Evolutionary conservation across 345 rosid species (phyloP).

Genomic region (Populus deltoides): DNA sequence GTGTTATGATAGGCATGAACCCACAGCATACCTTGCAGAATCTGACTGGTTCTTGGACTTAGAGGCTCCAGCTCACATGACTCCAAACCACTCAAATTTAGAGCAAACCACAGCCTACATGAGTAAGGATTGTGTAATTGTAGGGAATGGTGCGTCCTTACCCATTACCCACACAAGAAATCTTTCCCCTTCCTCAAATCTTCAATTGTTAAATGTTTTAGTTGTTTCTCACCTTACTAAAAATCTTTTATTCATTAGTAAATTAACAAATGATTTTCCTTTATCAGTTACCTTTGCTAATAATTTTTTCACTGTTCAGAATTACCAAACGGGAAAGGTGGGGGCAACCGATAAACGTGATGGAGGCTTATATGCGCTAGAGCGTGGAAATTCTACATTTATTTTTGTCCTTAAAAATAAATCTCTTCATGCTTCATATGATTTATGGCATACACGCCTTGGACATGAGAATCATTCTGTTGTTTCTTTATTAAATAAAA

Average conservation of each 20-base stretch:
- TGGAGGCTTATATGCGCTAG: slow-evolving; percentile 2
- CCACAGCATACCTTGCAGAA: not conserved
- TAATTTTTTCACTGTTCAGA: not conserved
- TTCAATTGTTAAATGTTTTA: slow-evolving; percentile 5
- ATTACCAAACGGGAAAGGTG: not conserved
- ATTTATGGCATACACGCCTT: slow-evolving; percentile 13
- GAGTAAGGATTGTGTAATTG: slow-evolving; percentile 11
- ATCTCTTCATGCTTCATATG: not conserved
- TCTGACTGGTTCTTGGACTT: slow-evolving; percentile 3
- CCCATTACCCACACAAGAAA: slow-evolving; percentile 5
- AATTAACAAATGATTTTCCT: not conserved
- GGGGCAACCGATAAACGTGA: not conserved
- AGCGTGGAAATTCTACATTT: not conserved
- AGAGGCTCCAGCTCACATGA: not conserved
- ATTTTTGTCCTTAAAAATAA: not conserved
- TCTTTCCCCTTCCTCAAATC: not conserved
- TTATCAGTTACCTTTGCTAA: not conserved
- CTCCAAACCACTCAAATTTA: not conserved
- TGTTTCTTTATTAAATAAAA: not conserved
- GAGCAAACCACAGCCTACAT: not conserved
- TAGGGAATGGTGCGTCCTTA: slow-evolving; percentile 12
- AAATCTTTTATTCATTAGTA: slow-evolving; percentile 12
- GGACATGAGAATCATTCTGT: not conserved
- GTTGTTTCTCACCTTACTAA: slow-evolving; percentile 9
- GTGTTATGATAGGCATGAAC: not conserved